Conservation (phyloP, 805 yeast species). For the Candida silvicultrix region DNA sequence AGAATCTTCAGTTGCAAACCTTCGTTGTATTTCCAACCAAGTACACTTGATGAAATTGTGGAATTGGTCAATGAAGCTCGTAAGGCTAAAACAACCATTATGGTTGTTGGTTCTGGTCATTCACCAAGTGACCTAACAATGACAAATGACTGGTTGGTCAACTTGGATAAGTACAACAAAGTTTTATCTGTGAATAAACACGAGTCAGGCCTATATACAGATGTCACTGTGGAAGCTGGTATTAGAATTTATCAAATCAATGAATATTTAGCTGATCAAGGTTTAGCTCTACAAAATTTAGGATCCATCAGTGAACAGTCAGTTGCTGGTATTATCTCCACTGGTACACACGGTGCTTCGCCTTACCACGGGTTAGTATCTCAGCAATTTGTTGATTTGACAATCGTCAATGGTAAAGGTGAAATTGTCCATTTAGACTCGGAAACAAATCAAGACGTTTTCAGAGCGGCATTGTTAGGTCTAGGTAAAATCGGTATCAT, state of each 20-base stretch:
- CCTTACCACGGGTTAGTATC: conserved; percentile 88
- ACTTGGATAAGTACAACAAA: conserved; percentile 67
- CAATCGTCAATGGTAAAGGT: conserved; percentile 72
- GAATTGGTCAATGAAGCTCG: conserved; percentile 64
- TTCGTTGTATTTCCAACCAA: conserved; percentile 74
- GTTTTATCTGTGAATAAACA: conserved; percentile 44
- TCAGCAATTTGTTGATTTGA: conserved; percentile 77
- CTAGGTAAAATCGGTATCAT: conserved; percentile 91
- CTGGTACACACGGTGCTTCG: conserved; percentile 96
- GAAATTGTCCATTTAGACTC: conserved; percentile 44
- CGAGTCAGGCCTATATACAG: conserved; percentile 64
- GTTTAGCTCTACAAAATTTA: conserved; percentile 80
- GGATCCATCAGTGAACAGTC: conserved; percentile 95
- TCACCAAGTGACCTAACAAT: conserved; percentile 90
- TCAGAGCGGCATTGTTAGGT: conserved; percentile 78
- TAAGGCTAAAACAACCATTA: conserved; percentile 52
- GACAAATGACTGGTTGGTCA: conserved; percentile 84
- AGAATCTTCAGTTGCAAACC: conserved; percentile 79
- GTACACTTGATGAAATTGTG: conserved; percentile 57
- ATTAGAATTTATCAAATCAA: conserved; percentile 71
- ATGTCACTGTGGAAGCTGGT: conserved; percentile 94
- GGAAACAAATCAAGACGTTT: conserved; percentile 59
- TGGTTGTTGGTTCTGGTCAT: conserved; percentile 90
- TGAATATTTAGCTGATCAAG: conserved; percentile 51
- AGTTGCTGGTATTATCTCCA: conserved; percentile 90